Evolutionary conservation across 2,329 filamentous ascomycete genomes (phyloP), one percentile per base, ranked within the genome.

Genomic region (Talaromyces sp.): DNA sequence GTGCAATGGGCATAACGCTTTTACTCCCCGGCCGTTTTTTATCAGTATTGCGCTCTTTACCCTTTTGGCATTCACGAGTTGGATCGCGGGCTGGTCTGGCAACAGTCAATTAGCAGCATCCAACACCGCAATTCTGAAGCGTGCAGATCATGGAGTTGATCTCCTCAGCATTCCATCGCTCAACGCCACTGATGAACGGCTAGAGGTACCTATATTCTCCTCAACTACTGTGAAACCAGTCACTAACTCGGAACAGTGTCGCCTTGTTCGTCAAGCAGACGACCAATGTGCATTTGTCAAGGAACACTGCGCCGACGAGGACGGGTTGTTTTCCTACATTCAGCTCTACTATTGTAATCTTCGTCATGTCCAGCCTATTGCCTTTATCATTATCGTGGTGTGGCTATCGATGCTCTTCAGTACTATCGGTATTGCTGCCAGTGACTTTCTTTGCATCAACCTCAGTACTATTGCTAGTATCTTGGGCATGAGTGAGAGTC

Each of bases 371-470:
- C 88, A 91, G 71, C 87, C 90, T 0, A 65, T 96, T 53, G 92
- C 90, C n/a, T 96, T 99, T 70, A 72, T 81, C 25, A 79, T 96
- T 49, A 81, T 99, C 53, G 84, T 91, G 17, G 69, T 88, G 63
- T 99, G 95, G 95, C 84, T 97, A 7, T 90, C 86, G 42, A 80
- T 98, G 59, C 85, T 99, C 8, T 99, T 99, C 77, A 93, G 90
- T 68, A 98, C 95, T 15, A 97, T 99, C 66, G 95, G 95, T 63
- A 97, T 99, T 65, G 95, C 95, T 15, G 95, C 95, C 25, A 97
- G 92, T 76, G 95, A 99, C 78, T 99, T 99, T 80, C 95, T 99
- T 78, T 98, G 93, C 77, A 87, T 98, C 78, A 96, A 99, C 72
- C 83, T 99, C 36, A 95, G 91, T 75, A 98, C 95, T 13, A 95